Conservation (phyloP, 1,284 basidiomycete genomes). For the Cerrena zonata region DNA sequence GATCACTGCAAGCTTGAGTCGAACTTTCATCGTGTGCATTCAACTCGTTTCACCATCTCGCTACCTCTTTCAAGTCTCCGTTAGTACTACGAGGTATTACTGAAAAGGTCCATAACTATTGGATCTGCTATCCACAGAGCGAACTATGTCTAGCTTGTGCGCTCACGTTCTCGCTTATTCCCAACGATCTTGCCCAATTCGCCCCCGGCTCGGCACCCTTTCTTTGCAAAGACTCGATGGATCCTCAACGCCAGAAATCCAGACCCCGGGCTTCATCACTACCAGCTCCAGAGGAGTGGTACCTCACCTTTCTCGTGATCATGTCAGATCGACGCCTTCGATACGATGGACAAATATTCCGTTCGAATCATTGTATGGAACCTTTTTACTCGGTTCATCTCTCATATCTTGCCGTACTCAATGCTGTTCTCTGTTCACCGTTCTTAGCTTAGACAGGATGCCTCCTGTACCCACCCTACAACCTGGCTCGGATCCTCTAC, state of each 20-base stretch:
- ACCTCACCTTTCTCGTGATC: constrained; percentile 68
- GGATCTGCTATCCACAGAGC: too few relatives aligned
- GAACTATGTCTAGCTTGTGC: background rate
- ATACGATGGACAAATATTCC: constrained; percentile 63
- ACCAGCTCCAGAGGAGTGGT: constrained; percentile 67
- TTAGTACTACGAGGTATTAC: too few relatives aligned
- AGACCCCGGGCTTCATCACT: constrained; percentile 58
- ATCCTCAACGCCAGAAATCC: constrained; percentile 29
- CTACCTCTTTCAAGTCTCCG: too few relatives aligned
- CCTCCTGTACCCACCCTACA: constrained; percentile 58
- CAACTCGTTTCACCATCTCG: background rate
- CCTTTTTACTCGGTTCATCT: constrained; percentile 24
- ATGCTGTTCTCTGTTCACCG: constrained; percentile 3
- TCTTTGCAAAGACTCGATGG: constrained; percentile 13
- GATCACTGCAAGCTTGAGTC: background rate
- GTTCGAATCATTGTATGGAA: constrained; percentile 69
- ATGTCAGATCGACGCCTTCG: constrained; percentile 40
- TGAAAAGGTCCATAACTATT: background rate
- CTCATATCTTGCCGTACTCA: background rate
- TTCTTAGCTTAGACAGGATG: constrained; percentile 49
- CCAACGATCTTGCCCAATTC: constrained; percentile 7
- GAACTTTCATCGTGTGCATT: background rate
- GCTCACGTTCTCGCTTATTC: constrained; percentile 5
- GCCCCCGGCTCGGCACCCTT: constrained; percentile 17
- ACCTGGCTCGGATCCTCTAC: constrained; percentile 45